A percentile compares a stretch with the other conserved stretches of the same genome.
phyloP scores from a whole-genome alignment of 2,329 filamentous ascomycete species.

The Aspergillus floridensis region DNA sequence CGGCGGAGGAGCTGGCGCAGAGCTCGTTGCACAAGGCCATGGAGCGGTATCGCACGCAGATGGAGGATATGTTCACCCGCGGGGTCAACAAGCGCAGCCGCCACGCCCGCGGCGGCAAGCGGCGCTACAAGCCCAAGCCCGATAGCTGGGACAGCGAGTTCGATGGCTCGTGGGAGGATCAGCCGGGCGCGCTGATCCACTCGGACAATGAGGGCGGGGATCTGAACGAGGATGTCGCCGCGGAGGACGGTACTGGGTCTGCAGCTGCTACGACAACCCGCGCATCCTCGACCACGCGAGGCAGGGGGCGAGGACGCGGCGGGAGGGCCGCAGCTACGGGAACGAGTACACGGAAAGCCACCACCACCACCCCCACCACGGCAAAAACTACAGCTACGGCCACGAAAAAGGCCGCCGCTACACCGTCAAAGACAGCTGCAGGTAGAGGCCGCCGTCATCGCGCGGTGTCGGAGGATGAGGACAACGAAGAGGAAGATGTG shows the following conservation, averaged over 20 bases:
- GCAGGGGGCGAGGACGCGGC: slow-evolving; percentile 48
- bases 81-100: slow-evolving; percentile 58
- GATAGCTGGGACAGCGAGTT: slow-evolving; percentile 84
- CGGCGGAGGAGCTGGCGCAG: slow-evolving; percentile 61
- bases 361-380: slow-evolving; percentile 26
- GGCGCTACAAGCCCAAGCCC: slow-evolving; percentile 71
- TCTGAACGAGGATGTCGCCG: slow-evolving; percentile 44
- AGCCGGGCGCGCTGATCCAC: slow-evolving; percentile 63
- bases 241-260: slow-evolving; percentile 46
- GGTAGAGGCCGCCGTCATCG: slow-evolving; percentile 28
- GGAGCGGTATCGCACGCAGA: slow-evolving; percentile 65
- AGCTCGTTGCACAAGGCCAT: slow-evolving; percentile 71
- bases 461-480: slow-evolving; percentile 39
- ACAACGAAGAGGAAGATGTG: slow-evolving; percentile 40
- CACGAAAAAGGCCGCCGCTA: slow-evolving; percentile 24
- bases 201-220: slow-evolving; percentile 52
- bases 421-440: slow-evolving; percentile 19
- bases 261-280: slow-evolving; percentile 27
- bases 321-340: slow-evolving; percentile 44
- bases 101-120: slow-evolving; percentile 38
- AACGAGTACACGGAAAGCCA: slow-evolving; percentile 36
- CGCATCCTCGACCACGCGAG: slow-evolving; percentile 42
- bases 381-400: slow-evolving; percentile 32
- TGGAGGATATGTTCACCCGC: slow-evolving; percentile 68
- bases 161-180: slow-evolving; percentile 81